Evolutionary conservation across 177 flowering plant species (phyloP), one percentile per base, ranked within the genome.

Genomic region (Tripterygium wilfordii): DNA sequence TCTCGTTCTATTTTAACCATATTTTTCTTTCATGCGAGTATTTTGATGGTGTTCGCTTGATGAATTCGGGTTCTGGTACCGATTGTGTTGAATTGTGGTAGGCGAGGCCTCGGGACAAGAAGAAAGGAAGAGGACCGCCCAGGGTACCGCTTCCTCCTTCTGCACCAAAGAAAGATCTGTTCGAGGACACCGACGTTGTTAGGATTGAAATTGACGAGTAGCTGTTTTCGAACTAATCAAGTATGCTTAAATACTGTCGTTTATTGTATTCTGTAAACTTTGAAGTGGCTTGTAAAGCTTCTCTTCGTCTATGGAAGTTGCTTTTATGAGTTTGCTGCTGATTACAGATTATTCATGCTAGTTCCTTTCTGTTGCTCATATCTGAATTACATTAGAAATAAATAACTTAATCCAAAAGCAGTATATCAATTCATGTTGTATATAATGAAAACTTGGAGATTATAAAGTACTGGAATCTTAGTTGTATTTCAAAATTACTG

Each of bases 101-200:
- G 90, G 82, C 95, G 57, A 81, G 95, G 66, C 91, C 95, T 9
- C 42, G 72, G 51, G 52, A 76, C 70, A 86, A 83, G 85, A 79
- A 72, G 53, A 81, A 86, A 55, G 91, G 95, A 36, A 77, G 95
- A 69, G 95, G 95, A 8, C 95, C 88, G 15, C 86, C 86, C 4
- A 65, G 79, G 64, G 68, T 73, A 8, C 62, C 76, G 17, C 63
- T 60, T 4, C 78, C 82, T 17, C 73, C 88, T 9, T 48, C 70
- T 15, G 68, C 85, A 0, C 80, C 84, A 5, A 81, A 53, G 73
- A 76, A 71, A 49, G 91, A 86, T 56, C 46, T 26, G n/a, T 76
- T 57, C 9, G 95, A 77, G 3, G 75, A 77, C 24, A 64, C 62
- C 28, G 80, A 77, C 53, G 56, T 63, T 18, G 62, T 78, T 35